Evolutionary conservation across 495 filamentous ascomycete species (phyloP).

Genomic region (Aspergillus affinis): DNA sequence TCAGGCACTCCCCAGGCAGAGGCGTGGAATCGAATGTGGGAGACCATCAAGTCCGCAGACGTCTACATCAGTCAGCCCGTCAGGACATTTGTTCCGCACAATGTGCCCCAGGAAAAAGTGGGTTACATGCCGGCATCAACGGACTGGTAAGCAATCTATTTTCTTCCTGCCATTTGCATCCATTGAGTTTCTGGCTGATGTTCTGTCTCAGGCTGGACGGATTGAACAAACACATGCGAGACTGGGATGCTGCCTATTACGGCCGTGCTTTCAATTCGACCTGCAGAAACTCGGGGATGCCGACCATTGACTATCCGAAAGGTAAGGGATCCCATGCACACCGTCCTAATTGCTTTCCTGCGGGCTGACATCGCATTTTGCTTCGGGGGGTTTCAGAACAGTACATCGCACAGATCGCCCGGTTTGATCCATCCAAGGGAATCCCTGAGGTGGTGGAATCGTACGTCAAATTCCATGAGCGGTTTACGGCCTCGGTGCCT

Average conservation of each 20-base stretch:
- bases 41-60: conserved; percentile 67
- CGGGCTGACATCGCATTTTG: not conserved
- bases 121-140: conserved; percentile 82
- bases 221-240: conserved; percentile 73
- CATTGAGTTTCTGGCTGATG: conserved; percentile 17
- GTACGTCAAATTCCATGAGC: conserved; percentile 70
- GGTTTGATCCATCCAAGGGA: conserved; percentile 87
- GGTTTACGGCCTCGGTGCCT: conserved; percentile 46
- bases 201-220: conserved; percentile 66
- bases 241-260: conserved; percentile 76
- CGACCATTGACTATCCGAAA: conserved; percentile 64
- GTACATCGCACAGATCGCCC: conserved; percentile 81
- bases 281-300: conserved; percentile 56
- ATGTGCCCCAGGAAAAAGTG: conserved; percentile 65
- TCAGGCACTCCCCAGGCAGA: conserved; percentile 67
- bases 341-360: not conserved
- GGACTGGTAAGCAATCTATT: conserved; percentile 58
- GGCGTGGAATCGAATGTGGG: conserved; percentile 78
- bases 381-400: conserved; percentile 38
- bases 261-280: conserved; percentile 68
- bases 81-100: conserved; percentile 68
- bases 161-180: not conserved
- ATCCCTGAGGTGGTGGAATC: conserved; percentile 77
- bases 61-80: conserved; percentile 87
- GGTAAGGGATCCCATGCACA: conserved; percentile 35